Percentiles rank a stretch among this genome's conserved stretches.
Conservation (phyloP, 2,329 filamentous ascomycete species). For the Penicillium oxalicum region DNA sequence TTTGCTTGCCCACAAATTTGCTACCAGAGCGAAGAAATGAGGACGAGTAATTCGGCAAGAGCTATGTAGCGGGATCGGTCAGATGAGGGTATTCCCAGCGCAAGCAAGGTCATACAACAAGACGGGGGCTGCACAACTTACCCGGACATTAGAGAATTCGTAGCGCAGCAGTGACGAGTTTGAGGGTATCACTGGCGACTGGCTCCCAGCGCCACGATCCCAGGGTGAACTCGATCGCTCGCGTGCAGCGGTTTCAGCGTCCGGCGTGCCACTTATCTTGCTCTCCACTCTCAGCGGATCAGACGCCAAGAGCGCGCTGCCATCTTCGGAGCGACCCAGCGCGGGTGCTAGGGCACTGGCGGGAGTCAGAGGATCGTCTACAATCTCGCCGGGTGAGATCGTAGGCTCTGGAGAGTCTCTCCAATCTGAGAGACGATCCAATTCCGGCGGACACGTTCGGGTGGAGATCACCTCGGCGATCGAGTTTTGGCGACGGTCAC, state of each 20-base stretch:
- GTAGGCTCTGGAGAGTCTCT: slow-evolving; percentile 27
- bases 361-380: slow-evolving; percentile 26
- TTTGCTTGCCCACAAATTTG: slow-evolving; percentile 82
- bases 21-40: slow-evolving; percentile 83
- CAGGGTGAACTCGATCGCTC: slow-evolving; percentile 30
- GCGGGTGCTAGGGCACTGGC: slow-evolving; percentile 20
- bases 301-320: slow-evolving; percentile 19
- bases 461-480: slow-evolving; percentile 41
- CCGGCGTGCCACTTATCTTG: slow-evolving; percentile 23
- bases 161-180: slow-evolving; percentile 47
- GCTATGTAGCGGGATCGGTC: slow-evolving; percentile 41
- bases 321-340: slow-evolving; percentile 25
- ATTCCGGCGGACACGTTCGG: slow-evolving; percentile 48
- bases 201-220: slow-evolving; percentile 26
- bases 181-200: slow-evolving; percentile 28
- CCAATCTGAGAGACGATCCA: slow-evolving; percentile 30
- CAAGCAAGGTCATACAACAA: slow-evolving; percentile 2
- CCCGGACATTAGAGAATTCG: slow-evolving; percentile 52
- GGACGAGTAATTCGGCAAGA: slow-evolving; percentile 72
- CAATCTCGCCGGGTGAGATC: slow-evolving; percentile 19
- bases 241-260: slow-evolving; percentile 26
- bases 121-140: slow-evolving; percentile 32
- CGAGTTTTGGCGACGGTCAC: slow-evolving; percentile 39
- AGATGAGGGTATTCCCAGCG: slow-evolving; percentile 11
- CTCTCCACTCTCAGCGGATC: slow-evolving; percentile 25